Evolutionary conservation across 2,329 filamentous ascomycete genomes (phyloP), one percentile per base, ranked within the genome.

Genomic region (Amylocarpus encephaloides): DNA sequence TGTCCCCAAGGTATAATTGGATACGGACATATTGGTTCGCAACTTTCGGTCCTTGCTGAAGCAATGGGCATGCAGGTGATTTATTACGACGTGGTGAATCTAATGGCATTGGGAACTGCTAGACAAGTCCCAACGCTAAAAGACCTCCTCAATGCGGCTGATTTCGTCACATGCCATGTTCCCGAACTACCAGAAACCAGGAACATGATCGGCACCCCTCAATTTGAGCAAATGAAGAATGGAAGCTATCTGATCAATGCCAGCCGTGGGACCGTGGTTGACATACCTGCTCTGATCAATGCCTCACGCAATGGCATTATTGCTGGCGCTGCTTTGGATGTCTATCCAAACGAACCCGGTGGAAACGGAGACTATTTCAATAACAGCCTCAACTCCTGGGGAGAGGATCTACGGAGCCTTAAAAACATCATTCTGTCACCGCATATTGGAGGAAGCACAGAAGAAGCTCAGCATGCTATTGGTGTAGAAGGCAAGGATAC

Each of bases 31-130:
- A 97, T 98, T 66, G 93, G 93, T 55, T 91, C 89, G 46, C 93
- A 98, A 70, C 74, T 98, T 57, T 97, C 91, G 0, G 93, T 98
- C 38, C 75, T 98, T 56, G 91, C 93, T 26, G 93, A 98, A 71
- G 83, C 92, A 19, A 95, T 98, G 90, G 93, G 93, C 44, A 96
- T 98, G 92, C 83, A 79, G 13, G 93, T 98, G 64, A 91, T 97
- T 63, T 98, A 96, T 76, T 97, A 94, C 70, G 93, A 98, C 69
- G 83, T 95, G 6, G 72, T 95, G 56, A 95, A 91, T 60, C 77
- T 97, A 60, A 98, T 98, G 93, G 86, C 87, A 40, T 73, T 98
- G 67, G 93, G 93, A 49, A 95, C 87, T 10, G 83, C 92, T 30
- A 83, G 78, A 59, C 93, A 97, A 68, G 86, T 97, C 35, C 74